phyloP scores from a whole-genome alignment of 352 stramenopile genomes.

The Globisporangium perplexum region DNA sequence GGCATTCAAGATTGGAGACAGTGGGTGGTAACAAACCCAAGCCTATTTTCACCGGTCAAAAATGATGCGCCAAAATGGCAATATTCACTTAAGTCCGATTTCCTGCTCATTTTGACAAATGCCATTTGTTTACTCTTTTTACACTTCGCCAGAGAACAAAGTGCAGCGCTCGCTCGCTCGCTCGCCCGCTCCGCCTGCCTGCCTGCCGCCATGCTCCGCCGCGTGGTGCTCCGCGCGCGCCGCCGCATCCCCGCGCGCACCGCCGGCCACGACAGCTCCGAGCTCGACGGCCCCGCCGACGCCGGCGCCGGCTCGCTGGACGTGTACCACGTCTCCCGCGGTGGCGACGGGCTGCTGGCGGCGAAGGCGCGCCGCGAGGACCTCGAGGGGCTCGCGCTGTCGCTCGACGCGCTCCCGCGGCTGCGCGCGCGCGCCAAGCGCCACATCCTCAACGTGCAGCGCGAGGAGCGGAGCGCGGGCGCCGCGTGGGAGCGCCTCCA shows the following conservation, averaged over 20 bases:
- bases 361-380: conserved; percentile 10
- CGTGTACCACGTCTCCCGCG: conserved; percentile 35
- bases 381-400: conserved; percentile 11
- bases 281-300: conserved; percentile 18
- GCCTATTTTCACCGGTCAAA: no score
- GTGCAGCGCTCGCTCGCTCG: no score
- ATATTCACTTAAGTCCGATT: no score
- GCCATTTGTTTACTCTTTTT: no score
- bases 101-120: no score
- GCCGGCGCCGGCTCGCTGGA: conserved; percentile 22
- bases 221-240: conserved; percentile 44
- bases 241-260: conserved; percentile 55
- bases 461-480: conserved; percentile 45
- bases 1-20: no score
- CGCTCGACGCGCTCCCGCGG: conserved; percentile 6
- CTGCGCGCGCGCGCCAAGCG: conserved; percentile 12
- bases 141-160: no score
- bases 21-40: no score
- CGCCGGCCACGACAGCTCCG: conserved; percentile 44
- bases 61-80: no score
- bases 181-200: no score
- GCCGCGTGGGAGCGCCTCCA: conserved; percentile 54
- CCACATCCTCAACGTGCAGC: conserved; percentile 23
- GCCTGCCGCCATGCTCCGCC: conserved; percentile 39
- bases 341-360: conserved; percentile 22